These are phyloP conservation scores for Pichia sp. DNA, from an alignment of 1,139 yeast genomes.

Conservation along the genomic window DNA sequence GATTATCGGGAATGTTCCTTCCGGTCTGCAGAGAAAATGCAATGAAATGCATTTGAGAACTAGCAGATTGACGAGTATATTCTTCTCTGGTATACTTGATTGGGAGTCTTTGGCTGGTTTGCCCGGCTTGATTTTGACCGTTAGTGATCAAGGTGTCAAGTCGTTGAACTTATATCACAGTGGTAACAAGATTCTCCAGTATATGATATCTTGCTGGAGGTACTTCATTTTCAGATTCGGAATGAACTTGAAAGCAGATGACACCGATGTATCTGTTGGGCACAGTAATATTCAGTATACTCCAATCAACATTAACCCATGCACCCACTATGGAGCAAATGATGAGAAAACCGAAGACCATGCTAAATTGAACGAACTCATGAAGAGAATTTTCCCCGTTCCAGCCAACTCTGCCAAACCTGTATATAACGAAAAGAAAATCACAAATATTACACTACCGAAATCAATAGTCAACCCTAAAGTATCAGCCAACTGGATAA, in stretches of 20 bases:
- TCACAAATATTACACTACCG: conserved; percentile 26
- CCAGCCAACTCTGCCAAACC: conserved; percentile 13
- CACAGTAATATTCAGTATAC: conserved; percentile 52
- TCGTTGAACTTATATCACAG: conserved; percentile 40
- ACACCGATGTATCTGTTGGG: conserved; percentile 37
- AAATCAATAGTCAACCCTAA: conserved; percentile 21
- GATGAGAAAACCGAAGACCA: conserved; percentile 10
- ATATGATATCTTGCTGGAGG: conserved; percentile 75
- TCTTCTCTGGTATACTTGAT: conserved; percentile 65
- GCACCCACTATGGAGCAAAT: conserved; percentile 2
- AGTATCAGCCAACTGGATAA: conserved; percentile 52
- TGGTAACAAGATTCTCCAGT: conserved; percentile 43
- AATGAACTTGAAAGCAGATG: conserved; percentile 44
- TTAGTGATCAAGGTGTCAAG: conserved; percentile 74
- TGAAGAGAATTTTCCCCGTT: conserved; percentile 25
- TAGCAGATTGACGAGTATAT: conserved; percentile 56
- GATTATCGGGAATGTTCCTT: conserved; percentile 76
- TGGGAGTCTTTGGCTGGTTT: conserved; percentile 84
- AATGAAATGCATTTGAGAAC: conserved; percentile 52
- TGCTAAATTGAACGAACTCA: conserved; percentile 10
- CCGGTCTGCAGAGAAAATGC: conserved; percentile 76
- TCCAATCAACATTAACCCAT: conserved; percentile 41
- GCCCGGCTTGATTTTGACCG: conserved; percentile 81
- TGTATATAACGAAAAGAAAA: conserved; percentile 11
- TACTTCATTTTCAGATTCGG: conserved; percentile 85